Evolutionary conservation across 2,329 filamentous ascomycete genomes (phyloP), one percentile per base, ranked within the genome.

Genomic region (Colletotrichum sansevieriae): DNA sequence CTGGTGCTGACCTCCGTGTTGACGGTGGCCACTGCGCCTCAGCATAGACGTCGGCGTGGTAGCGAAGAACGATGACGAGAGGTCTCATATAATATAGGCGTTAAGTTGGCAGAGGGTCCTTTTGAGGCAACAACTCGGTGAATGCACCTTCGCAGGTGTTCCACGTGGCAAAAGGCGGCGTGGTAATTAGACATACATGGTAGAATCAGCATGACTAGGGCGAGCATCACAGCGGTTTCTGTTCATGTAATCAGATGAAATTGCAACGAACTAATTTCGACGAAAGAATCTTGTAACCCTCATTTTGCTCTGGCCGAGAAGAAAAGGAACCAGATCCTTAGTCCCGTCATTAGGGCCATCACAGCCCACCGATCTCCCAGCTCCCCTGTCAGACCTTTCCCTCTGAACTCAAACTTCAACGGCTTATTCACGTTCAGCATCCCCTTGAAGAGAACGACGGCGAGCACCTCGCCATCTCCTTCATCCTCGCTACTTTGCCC

Each of bases 1-100:
- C 87, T 0, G 87, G 86, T 0, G 82, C 83, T 12, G 85, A 87
- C 51, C 72, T 90, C 71, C 75, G 86, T 15, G 85, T 89, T 41
- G 87, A 90, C 73, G 87, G 87, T 58, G 87, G 87, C 1, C 87
- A 89, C 74, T 80, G 78, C 25, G 79, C 78, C 0, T 80, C 78
- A 15, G 76, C 78, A 33, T 79, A 70, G 56, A 47, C 13, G 12
- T 3, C 37, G n/a, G 29, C 2, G 41, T 54, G 46, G 33, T 29
- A 29, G 29, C 29, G 29, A 29, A 29, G 29, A 29, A 29, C 29
- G 22, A 25, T 20, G 37, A 43, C 6, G 37, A 41, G 18, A n/a
- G 10, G n/a, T 43, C 29, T 29, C 18, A 4, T 13, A 46, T n/a
- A 51, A 56, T n/a, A 39, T 22, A 33, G 11, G 20, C 33, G 15